Percentiles rank a stretch among this genome's conserved stretches.
Conservation (phyloP, 2,329 filamentous ascomycete species). For the Bipolaris victoriae region DNA sequence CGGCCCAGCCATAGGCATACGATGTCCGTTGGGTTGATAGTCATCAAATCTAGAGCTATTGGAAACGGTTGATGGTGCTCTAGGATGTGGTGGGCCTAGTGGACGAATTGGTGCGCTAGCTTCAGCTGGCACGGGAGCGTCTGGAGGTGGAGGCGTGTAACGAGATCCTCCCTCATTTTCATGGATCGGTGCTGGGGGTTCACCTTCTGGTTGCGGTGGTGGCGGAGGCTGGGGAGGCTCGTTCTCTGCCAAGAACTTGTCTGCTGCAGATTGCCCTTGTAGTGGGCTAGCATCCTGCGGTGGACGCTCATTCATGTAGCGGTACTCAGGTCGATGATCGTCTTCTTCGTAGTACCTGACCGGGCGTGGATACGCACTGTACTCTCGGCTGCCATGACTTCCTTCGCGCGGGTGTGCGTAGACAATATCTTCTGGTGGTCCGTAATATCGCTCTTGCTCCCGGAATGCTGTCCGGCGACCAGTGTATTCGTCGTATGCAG, state of each 20-base stretch:
- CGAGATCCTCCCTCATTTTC: conserved; percentile 38
- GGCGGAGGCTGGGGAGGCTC: conserved; percentile 22
- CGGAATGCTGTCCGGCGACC: conserved; percentile 41
- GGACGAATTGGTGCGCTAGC: conserved; percentile 19
- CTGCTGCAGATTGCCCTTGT: conserved; percentile 39
- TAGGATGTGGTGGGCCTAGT: conserved; percentile 27
- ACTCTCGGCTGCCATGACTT: conserved; percentile 32
- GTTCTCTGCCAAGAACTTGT: conserved; percentile 44
- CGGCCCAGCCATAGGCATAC: conserved; percentile 37
- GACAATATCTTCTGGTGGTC: conserved; percentile 33
- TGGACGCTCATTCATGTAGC: conserved; percentile 29
- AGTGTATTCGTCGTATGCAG: conserved; percentile 40
- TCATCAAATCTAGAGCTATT: conserved; percentile 45
- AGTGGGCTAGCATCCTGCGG: conserved; percentile 30
- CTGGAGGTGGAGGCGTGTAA: conserved; percentile 39
- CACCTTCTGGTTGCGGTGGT: conserved; percentile 21
- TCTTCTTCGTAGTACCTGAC: conserved; percentile 40
- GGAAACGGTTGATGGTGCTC: conserved; percentile 39
- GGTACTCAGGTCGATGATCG: conserved; percentile 29
- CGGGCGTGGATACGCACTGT: conserved; percentile 35
- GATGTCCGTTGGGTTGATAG: conserved; percentile 27
- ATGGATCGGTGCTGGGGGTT: conserved; percentile 22
- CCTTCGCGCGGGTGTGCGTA: conserved; percentile 41
- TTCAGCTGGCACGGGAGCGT: conserved; percentile 22
- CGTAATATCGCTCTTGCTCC: conserved; percentile 41